These are phyloP conservation scores for Circinella umbellata DNA, from an alignment of 371 early-diverging fungal species.

Conservation along the genomic window DNA sequence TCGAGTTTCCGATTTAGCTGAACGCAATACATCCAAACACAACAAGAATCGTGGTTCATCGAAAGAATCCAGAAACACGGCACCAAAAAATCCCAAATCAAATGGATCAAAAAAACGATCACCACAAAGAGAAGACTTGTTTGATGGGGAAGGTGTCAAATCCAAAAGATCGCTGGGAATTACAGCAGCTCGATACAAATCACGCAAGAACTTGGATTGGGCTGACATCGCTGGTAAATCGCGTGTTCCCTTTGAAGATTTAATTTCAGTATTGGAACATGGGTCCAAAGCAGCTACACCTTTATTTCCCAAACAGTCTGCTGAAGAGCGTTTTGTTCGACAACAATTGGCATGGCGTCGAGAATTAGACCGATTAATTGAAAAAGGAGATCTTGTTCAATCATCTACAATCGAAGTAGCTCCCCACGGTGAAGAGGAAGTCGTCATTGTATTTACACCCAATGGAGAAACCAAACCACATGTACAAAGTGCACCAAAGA, in stretches of 20 bases:
- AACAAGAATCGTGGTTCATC: conserved; percentile 10
- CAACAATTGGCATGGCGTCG: conserved; percentile 75
- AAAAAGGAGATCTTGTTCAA: conserved; percentile 73
- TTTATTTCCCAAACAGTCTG: conserved; percentile 72
- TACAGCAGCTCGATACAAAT: conserved; percentile 49
- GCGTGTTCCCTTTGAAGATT: conserved; percentile 62
- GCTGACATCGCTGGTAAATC: conserved; percentile 53
- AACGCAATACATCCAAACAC: not conserved
- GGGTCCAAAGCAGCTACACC: conserved; percentile 68
- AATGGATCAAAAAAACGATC: not conserved
- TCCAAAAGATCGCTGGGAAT: conserved; percentile 46
- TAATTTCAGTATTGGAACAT: conserved; percentile 68
- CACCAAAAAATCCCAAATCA: not conserved
- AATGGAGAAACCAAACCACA: conserved; percentile 55
- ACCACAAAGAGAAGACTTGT: conserved; percentile 4
- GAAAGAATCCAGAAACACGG: not conserved
- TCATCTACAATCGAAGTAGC: conserved; percentile 67
- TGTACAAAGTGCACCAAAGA: conserved; percentile 78
- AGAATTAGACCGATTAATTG: conserved; percentile 77
- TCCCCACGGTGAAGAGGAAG: conserved; percentile 70
- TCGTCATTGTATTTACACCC: conserved; percentile 84
- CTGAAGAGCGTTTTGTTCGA: conserved; percentile 87
- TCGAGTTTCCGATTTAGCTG: not conserved
- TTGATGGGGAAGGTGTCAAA: conserved; percentile 26
- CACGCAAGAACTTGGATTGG: conserved; percentile 50